Evolutionary conservation across 192 early-diverging fungal species (phyloP), one percentile per base, ranked within the genome.

Genomic region (Umbelopsis sp.): DNA sequence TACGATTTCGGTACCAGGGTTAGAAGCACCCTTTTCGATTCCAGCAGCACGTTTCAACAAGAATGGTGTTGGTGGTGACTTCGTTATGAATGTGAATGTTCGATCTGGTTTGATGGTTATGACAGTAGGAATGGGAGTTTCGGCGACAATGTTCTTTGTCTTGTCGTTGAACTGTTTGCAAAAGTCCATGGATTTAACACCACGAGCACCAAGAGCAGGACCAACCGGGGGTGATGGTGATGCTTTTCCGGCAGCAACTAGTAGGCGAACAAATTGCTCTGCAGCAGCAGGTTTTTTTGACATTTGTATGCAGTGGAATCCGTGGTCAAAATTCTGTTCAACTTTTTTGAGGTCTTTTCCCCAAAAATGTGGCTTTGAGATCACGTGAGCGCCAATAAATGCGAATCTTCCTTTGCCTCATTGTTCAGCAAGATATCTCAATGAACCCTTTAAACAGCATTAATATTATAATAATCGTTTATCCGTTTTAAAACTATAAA

Each of bases 131-230:
- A 95, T 89, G 41, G 96, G 97, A 24, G 94, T 94, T 21, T 91
- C 91, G 32, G 85, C 76, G 24, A 87, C 79, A 78, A 91, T 82
- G 68, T 95, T 83, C 80, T 96, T 96, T 69, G 97, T 97, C 36
- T 90, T 87, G 82, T 97, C 97, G 85, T 95, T 99, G 85, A 99
- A 99, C 76, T 91, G 91, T 84, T 96, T 97, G 84, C 95, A 97
- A 80, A 99, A 99, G 79, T 99, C 97, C 86, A 99, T 97, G 41
- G 94, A 90, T 80, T 97, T 97, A 56, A 99, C 93, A 78, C 97
- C 97, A 47, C 95, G 91, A 75, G 95, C 94, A 79, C 97, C 97
- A 17, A 99, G 89, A 5, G 95, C 95, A 44, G 97, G 96, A 25
- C 97, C 96, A 49, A 97, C 92, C 7, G 97, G 95, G 10, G 96